phyloP scores from a whole-genome alignment of 371 early-diverging fungal species.

The Mucor irregularis region DNA sequence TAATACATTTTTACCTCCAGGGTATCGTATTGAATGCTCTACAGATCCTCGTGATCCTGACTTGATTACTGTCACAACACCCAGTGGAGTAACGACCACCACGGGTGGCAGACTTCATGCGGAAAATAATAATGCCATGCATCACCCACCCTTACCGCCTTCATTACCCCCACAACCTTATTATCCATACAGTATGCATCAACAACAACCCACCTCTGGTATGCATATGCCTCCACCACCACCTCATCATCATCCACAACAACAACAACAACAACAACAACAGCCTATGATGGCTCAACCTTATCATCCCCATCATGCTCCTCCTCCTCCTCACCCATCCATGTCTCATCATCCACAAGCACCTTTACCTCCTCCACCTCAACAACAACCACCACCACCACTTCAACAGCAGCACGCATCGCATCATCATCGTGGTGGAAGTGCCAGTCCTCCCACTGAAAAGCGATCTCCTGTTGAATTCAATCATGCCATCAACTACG shows the following conservation, averaged over 20 bases:
- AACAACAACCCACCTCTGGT: no score
- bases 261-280: conserved; percentile 8
- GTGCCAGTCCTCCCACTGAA: conserved; percentile 7
- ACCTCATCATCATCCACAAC: conserved; percentile 19
- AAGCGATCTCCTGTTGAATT: conserved; percentile 75
- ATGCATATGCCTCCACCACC: conserved; percentile 3
- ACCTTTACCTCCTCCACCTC: conserved; percentile 1
- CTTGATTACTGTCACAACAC: conserved; percentile 86
- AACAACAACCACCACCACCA: background rate
- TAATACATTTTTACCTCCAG: conserved; percentile 99
- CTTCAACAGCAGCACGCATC: conserved; percentile 6
- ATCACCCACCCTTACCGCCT: conserved; percentile 18
- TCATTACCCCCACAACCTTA: conserved; percentile 10
- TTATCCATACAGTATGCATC: background rate
- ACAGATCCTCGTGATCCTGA: conserved; percentile 71
- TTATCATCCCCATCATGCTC: conserved; percentile 7
- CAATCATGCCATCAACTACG: conserved; percentile 96
- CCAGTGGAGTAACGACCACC: conserved; percentile 53
- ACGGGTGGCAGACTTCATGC: conserved; percentile 17
- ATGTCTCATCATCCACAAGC: conserved; percentile 1
- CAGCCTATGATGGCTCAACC: conserved; percentile 10
- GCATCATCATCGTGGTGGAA: no score
- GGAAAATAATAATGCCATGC: conserved; percentile 55
- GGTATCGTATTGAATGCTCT: conserved; percentile 91
- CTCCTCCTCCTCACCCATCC: conserved; percentile 11